Conservation (phyloP, 1,139 yeast species). For the Suhomyces terraborum region DNA sequence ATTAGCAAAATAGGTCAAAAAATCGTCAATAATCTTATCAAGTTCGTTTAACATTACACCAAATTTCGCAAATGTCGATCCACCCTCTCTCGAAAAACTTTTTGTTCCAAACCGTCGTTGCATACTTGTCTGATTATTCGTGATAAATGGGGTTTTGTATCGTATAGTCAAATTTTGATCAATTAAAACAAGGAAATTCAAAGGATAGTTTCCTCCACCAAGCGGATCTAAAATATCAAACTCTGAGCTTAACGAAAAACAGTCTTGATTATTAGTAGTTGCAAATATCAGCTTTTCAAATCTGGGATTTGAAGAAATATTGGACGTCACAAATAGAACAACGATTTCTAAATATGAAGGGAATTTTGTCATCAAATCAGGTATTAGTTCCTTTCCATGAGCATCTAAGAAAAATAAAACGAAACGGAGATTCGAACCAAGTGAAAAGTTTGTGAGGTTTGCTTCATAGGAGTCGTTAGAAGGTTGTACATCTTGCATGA, state of each 20-base stretch:
- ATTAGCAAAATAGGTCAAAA: conserved; percentile 16
- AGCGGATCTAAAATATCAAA: conserved; percentile 45
- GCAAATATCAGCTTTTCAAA: not conserved
- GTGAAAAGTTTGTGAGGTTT: too few species aligned
- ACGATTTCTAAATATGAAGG: conserved; percentile 3
- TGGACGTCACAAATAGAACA: conserved; percentile 16
- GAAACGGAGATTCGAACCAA: not conserved
- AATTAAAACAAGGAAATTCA: conserved; percentile 41
- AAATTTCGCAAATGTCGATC: conserved; percentile 17
- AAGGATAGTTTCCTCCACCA: conserved; percentile 55
- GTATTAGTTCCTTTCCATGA: conserved; percentile 25
- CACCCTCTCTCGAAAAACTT: conserved; percentile 11
- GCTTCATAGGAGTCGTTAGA: not conserved
- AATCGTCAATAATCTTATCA: conserved; percentile 27
- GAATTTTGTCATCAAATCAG: conserved; percentile 12
- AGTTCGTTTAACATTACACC: conserved; percentile 25
- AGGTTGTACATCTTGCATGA: not conserved
- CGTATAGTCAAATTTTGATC: conserved; percentile 27
- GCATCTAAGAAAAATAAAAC: conserved; percentile 23
- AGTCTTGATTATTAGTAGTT: conserved; percentile 16
- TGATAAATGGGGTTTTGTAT: conserved; percentile 26
- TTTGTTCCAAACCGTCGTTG: conserved; percentile 2
- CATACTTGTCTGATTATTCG: conserved; percentile 5
- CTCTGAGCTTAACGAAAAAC: conserved; percentile 26
- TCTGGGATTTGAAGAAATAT: not conserved